These are phyloP conservation scores for Apostasia ramifera DNA, from an alignment of 106 monocot species.

Conservation along the genomic window DNA sequence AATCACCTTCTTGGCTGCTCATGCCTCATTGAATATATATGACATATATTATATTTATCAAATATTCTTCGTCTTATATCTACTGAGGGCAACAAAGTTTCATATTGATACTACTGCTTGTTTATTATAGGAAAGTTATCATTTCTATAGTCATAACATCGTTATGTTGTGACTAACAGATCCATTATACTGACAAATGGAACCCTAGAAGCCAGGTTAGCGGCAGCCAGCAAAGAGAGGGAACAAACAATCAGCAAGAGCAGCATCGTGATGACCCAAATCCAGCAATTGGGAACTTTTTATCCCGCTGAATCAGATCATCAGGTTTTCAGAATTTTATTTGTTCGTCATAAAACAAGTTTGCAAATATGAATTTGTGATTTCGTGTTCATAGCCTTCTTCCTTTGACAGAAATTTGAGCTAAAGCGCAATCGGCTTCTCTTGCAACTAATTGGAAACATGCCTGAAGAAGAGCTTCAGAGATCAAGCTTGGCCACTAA, in stretches of 20 bases:
- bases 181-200: conserved; percentile 94
- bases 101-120: too few relatives aligned
- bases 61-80: too few relatives aligned
- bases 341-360: not conserved
- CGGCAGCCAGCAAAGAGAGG: conserved; percentile 79
- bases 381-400: not conserved
- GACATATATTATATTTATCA: too few relatives aligned
- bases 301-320: conserved; percentile 95
- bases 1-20: too few relatives aligned
- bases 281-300: conserved; percentile 56
- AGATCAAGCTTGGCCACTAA: conserved; percentile 62
- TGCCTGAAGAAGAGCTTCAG: conserved; percentile 63
- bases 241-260: conserved; percentile 68
- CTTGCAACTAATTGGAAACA: conserved; percentile 78
- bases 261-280: conserved; percentile 80
- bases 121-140: too few relatives aligned
- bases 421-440: conserved; percentile 66
- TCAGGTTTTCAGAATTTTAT: conserved; percentile 35
- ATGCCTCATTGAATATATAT: too few relatives aligned
- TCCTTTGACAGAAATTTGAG: conserved; percentile 68
- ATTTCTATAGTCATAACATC: too few relatives aligned
- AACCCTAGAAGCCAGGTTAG: conserved; percentile 61
- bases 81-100: too few relatives aligned
- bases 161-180: conserved; percentile 14
- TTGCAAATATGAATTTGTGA: too few relatives aligned